Evolutionary conservation across 225 moss, liverwort and hornwort genomes (phyloP).

Genomic region (Bryum argenteum): DNA sequence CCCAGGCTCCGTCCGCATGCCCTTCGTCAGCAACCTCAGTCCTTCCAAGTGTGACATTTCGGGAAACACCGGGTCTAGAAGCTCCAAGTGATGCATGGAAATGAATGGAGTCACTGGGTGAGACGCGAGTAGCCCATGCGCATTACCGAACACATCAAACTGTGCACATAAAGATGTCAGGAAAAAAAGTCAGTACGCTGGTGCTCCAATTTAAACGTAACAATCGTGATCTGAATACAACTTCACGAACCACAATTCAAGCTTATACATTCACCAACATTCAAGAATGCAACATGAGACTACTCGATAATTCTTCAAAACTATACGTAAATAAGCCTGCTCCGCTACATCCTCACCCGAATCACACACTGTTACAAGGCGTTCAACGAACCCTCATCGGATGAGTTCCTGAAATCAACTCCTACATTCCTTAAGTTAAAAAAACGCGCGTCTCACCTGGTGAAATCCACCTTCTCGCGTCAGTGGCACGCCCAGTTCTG

Average conservation of each 20-base stretch:
- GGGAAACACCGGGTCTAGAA: conserved; percentile 81
- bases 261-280: not conserved
- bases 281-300: accelerated
- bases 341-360: not conserved
- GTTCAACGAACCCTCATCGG: too few species aligned
- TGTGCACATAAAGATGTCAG: conserved; percentile 31
- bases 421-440: not conserved
- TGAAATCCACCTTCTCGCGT: conserved; percentile 86
- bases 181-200: not conserved
- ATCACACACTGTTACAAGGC: too few species aligned
- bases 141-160: conserved; percentile 89
- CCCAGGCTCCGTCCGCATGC: conserved; percentile 81
- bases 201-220: not conserved
- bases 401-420: too few species aligned
- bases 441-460: conserved; percentile 53
- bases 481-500: conserved; percentile 85
- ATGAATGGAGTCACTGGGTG: conserved; percentile 97
- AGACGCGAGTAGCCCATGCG: conserved; percentile 83
- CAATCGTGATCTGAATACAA: not conserved
- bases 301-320: too few species aligned
- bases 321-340: not conserved
- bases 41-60: conserved; percentile 74
- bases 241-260: too few species aligned
- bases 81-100: conserved; percentile 93
- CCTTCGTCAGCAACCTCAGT: conserved; percentile 61